A percentile compares a stretch with the other conserved stretches of the same genome.
Evolutionary conservation across 129 eudicot genomes (phyloP).

Genomic region (Centrapalus pauciflorus): DNA sequence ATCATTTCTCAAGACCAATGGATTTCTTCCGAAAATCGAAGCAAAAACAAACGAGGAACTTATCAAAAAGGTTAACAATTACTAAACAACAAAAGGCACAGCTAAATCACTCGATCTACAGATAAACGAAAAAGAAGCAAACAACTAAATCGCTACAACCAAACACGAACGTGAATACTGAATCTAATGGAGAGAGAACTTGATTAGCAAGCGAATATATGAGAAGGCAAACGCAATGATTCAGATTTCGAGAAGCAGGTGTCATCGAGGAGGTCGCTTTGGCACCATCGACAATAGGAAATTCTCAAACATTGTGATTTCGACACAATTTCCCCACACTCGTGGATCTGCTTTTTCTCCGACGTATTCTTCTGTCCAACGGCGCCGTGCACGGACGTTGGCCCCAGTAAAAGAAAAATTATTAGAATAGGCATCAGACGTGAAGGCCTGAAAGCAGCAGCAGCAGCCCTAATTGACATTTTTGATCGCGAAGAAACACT

Average conservation of each 20-base stretch:
- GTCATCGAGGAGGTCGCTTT: conserved; percentile 56
- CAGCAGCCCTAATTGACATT: conserved; percentile 8
- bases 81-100: not conserved
- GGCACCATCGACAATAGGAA: conserved; percentile 62
- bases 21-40: not conserved
- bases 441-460: not conserved
- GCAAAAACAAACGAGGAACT: not conserved
- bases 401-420: conserved; percentile 8
- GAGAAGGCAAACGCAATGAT: conserved; percentile 60
- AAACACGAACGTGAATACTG: not conserved
- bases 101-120: not conserved
- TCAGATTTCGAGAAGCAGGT: conserved; percentile 54
- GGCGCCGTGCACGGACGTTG: not conserved
- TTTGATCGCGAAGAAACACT: not conserved
- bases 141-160: not conserved
- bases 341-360: conserved; percentile 16
- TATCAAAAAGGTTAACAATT: not conserved
- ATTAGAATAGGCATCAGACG: conserved; percentile 10
- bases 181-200: not conserved
- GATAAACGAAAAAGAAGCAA: not conserved
- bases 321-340: conserved; percentile 36
- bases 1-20: not conserved
- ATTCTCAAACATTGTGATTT: conserved; percentile 41
- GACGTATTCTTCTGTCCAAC: conserved; percentile 7
- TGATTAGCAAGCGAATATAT: conserved; percentile 48